Percentiles rank a stretch among this genome's conserved stretches.
phyloP scores from a whole-genome alignment of 805 yeast species.

The Lipomyces chichibuensis region DNA sequence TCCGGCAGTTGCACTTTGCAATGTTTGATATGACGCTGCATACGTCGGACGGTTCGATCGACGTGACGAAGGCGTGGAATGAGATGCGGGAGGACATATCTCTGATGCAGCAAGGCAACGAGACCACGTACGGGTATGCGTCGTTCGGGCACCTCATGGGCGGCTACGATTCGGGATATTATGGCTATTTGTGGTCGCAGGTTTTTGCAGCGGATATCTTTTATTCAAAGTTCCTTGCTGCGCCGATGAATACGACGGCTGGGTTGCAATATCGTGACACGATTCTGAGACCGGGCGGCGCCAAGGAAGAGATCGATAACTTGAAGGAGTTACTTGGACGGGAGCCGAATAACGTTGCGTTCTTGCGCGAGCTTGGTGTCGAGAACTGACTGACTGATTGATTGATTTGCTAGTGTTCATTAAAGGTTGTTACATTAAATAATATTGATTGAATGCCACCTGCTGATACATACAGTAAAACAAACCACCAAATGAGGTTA shows the following conservation, averaged over 20 bases:
- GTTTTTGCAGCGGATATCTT: slow-evolving; percentile 85
- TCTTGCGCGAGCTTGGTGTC: slow-evolving; percentile 65
- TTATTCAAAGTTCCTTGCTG: slow-evolving; percentile 64
- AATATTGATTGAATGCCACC: background rate
- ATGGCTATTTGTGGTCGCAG: slow-evolving; percentile 83
- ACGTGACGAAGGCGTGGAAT: slow-evolving; percentile 66
- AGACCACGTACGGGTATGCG: slow-evolving; percentile 65
- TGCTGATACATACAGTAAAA: too few relatives aligned
- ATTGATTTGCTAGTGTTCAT: background rate
- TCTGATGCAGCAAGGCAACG: slow-evolving; percentile 48
- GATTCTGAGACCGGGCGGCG: slow-evolving; percentile 72
- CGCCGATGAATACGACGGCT: slow-evolving; percentile 63
- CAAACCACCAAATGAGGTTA: too few relatives aligned
- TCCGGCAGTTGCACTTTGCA: slow-evolving; percentile 80
- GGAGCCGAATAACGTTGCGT: slow-evolving; percentile 72
- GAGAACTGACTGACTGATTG: background rate
- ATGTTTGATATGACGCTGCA: slow-evolving; percentile 76
- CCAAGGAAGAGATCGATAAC: slow-evolving; percentile 67
- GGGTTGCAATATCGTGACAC: slow-evolving; percentile 73
- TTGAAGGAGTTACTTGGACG: slow-evolving; percentile 72
- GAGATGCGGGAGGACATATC: slow-evolving; percentile 64
- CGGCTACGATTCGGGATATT: slow-evolving; percentile 84
- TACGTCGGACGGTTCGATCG: slow-evolving; percentile 54
- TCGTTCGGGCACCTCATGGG: slow-evolving; percentile 80
- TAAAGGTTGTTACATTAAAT: background rate